Base-by-base conservation (phyloP, 2,329 filamentous ascomycete species). In the Penicillium expansum region DNA sequence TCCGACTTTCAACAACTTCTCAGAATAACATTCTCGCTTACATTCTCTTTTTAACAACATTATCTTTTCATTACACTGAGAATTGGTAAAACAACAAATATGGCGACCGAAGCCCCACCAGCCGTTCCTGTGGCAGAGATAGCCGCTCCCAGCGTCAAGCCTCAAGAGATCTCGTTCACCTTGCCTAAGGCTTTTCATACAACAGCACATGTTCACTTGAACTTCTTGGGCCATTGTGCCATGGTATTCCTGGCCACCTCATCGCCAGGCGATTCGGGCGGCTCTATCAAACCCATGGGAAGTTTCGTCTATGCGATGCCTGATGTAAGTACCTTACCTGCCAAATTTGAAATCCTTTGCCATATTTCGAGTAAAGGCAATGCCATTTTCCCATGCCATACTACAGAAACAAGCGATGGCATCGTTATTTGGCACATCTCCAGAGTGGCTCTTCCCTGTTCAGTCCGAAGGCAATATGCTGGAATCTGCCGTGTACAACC, bases 301-400 rank as follows among this genome's bases (percentile, higher is more conserved):
- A 96, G 91, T 48, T 93, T 97, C 70, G 90, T 97, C 44, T 97
- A 96, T 71, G 90, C 92, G 3, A 84, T 99, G 72, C 93, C 94
- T 16, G 89, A 96, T 77, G 94, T 96, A 78, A 67, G 79, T 71
- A 51, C 30, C 42, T 22, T 16, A 22, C 2, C 18, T 38, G 16
- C 38, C 32, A 14, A 32, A 1, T 14, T 22, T 51, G 13, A 2
- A 13, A 32, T 43, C 8, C 4, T 51, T 33, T 37, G 18, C 4
- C 45, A 37, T n/a, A 4, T 20, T 42, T 37, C 5, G 14, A 48
- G 11, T 4, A 11, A 22, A 16, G 11, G 9, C 16, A 39, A 16
- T n/a, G 8, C 9, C 3, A 10, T 41, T 29, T 14, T 16, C 9
- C 7, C 5, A 20, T 30, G 2, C 18, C 27, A 16, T 43, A 18